Percentiles rank a stretch among this genome's conserved stretches.
phyloP scores from a whole-genome alignment of 2,329 filamentous ascomycete genomes.

The Sporothrix pseudoabietina region DNA sequence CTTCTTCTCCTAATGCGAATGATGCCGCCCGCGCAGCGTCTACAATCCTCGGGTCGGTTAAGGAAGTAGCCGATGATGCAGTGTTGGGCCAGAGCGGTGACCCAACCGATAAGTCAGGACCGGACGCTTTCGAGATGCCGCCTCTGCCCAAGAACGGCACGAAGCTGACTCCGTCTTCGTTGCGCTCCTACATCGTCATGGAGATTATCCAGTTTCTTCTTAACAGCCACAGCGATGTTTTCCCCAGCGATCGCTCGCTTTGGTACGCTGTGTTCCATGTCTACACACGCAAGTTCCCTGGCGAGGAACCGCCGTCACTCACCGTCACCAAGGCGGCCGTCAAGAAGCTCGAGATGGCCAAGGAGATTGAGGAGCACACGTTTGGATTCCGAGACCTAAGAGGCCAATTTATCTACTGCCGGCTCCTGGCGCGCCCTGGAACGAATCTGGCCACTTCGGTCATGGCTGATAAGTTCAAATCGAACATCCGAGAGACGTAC shows the following conservation, averaged over 20 bases:
- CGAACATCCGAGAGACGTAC: constrained; percentile 51
- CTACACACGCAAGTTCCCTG: constrained; percentile 49
- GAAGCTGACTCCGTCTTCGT: constrained; percentile 30
- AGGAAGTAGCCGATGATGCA: not conserved
- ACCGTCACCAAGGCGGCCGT: constrained; percentile 46
- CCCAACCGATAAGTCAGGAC: not conserved
- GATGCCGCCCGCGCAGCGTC: not conserved
- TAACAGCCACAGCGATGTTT: constrained; percentile 48
- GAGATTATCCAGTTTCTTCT: constrained; percentile 49
- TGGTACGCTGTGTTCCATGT: constrained; percentile 52
- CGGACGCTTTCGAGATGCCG: constrained; percentile 32
- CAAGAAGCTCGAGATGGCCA: constrained; percentile 45
- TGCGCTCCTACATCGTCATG: constrained; percentile 41
- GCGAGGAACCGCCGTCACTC: constrained; percentile 47
- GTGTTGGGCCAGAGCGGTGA: too few relatives aligned
- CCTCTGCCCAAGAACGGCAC: constrained; percentile 34
- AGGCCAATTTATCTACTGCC: constrained; percentile 50
- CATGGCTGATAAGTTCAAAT: constrained; percentile 47
- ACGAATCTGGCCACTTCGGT: constrained; percentile 49
- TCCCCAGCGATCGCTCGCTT: constrained; percentile 54
- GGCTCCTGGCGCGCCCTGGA: constrained; percentile 48
- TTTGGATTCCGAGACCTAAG: constrained; percentile 49
- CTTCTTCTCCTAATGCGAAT: not conserved
- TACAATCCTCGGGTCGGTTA: not conserved
- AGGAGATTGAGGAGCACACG: constrained; percentile 46